A percentile compares a stretch with the other conserved stretches of the same genome.
Conservation (phyloP, 129 eudicot genomes). For the Calendula officinalis region DNA sequence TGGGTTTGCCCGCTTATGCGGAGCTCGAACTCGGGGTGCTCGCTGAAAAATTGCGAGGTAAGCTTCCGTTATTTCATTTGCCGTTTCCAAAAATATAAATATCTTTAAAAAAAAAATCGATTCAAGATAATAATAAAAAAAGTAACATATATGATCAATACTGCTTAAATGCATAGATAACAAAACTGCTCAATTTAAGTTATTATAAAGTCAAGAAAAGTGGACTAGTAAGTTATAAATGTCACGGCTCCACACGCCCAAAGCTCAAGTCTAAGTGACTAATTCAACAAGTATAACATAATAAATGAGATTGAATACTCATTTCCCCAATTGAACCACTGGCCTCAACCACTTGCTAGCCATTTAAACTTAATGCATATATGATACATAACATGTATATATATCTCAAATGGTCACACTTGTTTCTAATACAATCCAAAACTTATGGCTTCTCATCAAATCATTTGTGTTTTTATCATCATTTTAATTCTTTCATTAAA, state of each 20-base stretch:
- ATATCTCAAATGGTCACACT: constrained; percentile 16
- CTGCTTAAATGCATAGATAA: no score
- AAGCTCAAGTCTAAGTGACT: constrained; percentile 10
- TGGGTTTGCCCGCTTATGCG: no score
- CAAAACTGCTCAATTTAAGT: no score
- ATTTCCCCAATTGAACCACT: constrained; percentile 11
- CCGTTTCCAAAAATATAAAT: no score
- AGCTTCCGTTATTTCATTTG: no score
- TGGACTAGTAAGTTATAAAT: constrained; percentile 11
- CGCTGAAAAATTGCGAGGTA: no score
- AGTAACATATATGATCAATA: no score
- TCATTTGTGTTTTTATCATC: constrained; percentile 15
- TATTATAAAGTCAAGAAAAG: constrained; percentile 27
- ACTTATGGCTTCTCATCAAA: constrained; percentile 19
- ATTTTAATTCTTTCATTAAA: constrained; percentile 22
- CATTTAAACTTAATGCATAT: neutral
- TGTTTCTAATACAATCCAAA: constrained; percentile 14
- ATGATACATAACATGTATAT: neutral
- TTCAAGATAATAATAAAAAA: no score
- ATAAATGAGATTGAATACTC: constrained; percentile 5
- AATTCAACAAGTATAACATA: constrained; percentile 1
- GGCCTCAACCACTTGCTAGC: constrained; percentile 7
- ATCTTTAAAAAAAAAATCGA: no score
- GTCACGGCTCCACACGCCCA: constrained; percentile 17
- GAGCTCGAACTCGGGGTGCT: no score